These are phyloP conservation scores for Brachypodium distachyon DNA, from an alignment of 202 grass and related monocot species.

Conservation along the genomic window DNA sequence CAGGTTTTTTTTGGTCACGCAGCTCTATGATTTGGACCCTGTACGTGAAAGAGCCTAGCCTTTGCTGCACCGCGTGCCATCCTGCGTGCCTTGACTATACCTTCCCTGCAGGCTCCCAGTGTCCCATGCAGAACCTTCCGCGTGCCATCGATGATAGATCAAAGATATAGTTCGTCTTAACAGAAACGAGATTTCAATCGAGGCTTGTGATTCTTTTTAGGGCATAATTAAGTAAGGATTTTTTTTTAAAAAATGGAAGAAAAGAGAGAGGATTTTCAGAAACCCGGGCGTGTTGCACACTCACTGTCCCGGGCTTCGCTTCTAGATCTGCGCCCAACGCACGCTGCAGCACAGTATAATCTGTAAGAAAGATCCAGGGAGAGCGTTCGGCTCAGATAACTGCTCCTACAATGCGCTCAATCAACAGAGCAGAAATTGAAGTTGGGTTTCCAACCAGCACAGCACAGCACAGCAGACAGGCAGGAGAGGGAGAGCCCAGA, in stretches of 20 bases:
- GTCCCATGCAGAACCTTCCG: constrained; percentile 32
- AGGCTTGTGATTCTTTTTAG: too few species aligned
- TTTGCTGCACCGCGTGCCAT: constrained; percentile 1
- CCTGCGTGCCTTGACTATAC: constrained; percentile 3
- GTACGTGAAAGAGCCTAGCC: neutral
- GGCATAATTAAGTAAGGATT: too few species aligned
- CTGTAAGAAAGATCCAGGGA: too few species aligned
- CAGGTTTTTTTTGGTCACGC: constrained; percentile 17
- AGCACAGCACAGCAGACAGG: neutral
- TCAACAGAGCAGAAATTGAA: neutral
- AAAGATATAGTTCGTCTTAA: too few species aligned
- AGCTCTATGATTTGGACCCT: constrained; percentile 14
- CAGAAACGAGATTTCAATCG: neutral
- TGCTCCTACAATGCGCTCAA: neutral
- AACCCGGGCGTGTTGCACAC: too few species aligned
- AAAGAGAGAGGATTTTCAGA: too few species aligned
- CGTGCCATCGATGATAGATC: neutral
- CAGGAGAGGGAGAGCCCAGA: neutral
- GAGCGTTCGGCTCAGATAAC: neutral
- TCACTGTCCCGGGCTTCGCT: too few species aligned
- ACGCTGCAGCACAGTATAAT: too few species aligned
- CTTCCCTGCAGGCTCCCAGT: too few species aligned
- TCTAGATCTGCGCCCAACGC: too few species aligned
- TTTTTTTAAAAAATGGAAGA: too few species aligned
- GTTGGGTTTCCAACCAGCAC: neutral